Percentiles rank a stretch among this genome's conserved stretches.
These are phyloP conservation scores for Debaryomyces subglobosus DNA, from an alignment of 1,139 yeast genomes.

Conservation along the genomic window DNA sequence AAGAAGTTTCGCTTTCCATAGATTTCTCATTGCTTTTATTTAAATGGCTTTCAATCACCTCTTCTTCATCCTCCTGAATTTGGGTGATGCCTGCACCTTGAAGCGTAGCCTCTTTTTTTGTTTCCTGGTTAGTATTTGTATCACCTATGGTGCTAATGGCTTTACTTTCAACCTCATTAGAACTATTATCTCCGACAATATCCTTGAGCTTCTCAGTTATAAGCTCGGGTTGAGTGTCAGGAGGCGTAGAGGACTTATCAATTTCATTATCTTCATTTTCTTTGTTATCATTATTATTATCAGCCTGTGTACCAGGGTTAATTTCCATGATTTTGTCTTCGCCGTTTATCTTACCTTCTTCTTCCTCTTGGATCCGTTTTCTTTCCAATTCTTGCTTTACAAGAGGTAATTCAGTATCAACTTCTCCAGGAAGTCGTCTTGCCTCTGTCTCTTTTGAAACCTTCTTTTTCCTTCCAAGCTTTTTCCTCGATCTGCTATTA, in stretches of 20 bases:
- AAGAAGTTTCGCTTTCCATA: background rate
- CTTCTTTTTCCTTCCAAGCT: constrained; percentile 40
- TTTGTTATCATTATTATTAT: background rate
- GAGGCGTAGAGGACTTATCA: background rate
- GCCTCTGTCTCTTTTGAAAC: constrained; percentile 19
- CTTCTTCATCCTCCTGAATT: background rate
- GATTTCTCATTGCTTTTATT: background rate
- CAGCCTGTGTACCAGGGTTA: background rate
- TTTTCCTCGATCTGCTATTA: constrained; percentile 39
- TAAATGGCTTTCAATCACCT: background rate
- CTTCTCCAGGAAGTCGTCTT: constrained; percentile 37
- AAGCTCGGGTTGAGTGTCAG: background rate
- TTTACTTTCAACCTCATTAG: background rate
- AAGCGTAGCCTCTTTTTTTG: background rate
- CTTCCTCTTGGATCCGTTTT: constrained; percentile 11
- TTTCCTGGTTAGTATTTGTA: background rate
- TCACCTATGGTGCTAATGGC: background rate
- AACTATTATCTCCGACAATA: background rate
- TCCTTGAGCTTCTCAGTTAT: background rate
- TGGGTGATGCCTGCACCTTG: background rate
- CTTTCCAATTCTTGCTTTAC: constrained; percentile 29
- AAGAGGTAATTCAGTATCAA: constrained; percentile 40
- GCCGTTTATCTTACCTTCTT: background rate
- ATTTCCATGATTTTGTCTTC: constrained; percentile 6
- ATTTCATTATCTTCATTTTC: background rate